Percentiles rank a stretch among this genome's conserved stretches.
Conservation (phyloP, 2,329 filamentous ascomycete genomes). For the Helicocarpus griseus region DNA sequence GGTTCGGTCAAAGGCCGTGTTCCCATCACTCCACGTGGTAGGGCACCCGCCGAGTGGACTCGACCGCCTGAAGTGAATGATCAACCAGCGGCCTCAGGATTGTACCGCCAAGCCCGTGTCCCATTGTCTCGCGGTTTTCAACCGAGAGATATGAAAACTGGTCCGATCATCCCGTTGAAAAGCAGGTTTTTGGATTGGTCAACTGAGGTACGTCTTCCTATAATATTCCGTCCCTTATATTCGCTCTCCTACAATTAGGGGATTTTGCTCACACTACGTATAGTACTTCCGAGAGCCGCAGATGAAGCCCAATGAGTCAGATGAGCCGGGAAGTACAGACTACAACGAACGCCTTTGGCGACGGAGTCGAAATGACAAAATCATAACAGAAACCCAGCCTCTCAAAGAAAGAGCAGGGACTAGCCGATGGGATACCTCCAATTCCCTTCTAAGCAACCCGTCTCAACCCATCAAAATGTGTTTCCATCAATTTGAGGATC, state of each 20-base stretch:
- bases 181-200: conserved; percentile 92
- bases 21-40: conserved; percentile 39
- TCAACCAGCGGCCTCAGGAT: conserved; percentile 52
- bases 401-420: conserved; percentile 80
- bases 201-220: conserved; percentile 52
- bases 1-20: conserved; percentile 24
- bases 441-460: conserved; percentile 77
- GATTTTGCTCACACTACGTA: conserved; percentile 19
- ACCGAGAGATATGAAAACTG: conserved; percentile 48
- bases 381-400: conserved; percentile 85
- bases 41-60: conserved; percentile 49
- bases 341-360: conserved; percentile 95
- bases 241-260: background rate
- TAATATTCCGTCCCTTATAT: background rate
- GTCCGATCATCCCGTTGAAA: conserved; percentile 61
- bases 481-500: conserved; percentile 96
- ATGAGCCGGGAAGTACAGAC: conserved; percentile 90
- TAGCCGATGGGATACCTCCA: conserved; percentile 76
- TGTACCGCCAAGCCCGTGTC: conserved; percentile 65
- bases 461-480: conserved; percentile 87
- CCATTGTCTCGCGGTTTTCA: conserved; percentile 71
- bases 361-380: conserved; percentile 81
- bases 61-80: conserved; percentile 68
- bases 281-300: conserved; percentile 93
- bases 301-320: conserved; percentile 92